Evolutionary conservation across 2,329 filamentous ascomycete genomes (phyloP), one percentile per base, ranked within the genome.

Genomic region (Hymenoscyphus linearis): DNA sequence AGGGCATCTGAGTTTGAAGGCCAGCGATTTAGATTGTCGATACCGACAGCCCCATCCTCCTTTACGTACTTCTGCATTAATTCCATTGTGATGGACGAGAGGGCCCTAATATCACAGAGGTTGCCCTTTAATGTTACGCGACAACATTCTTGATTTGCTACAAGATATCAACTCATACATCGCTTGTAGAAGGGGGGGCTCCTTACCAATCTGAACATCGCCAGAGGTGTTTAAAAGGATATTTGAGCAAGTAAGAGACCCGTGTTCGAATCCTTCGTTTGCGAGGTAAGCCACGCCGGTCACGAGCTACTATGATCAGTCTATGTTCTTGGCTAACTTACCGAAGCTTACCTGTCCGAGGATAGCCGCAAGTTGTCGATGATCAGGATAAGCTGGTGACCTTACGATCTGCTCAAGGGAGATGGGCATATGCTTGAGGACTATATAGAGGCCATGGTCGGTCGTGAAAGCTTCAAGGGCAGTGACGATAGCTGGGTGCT

Each of bases 11-110:
- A 71, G 50, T 68, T 64, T 52, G 59, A 64, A 53, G 63, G 68
- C 73, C 68, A 76, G 59, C 69, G 66, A 58, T 70, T 52, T 50
- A 73, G 40, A 64, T 75, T 64, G 58, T 74, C 67, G 25, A 76
- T 65, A 22, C 73, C 68, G 56, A 74, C 64, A 60, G 64, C 67
- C 44, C 70, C 65, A 63, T 74, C 67, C 40, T 72, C 69, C 65
- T 75, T 75, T 34, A 65, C 55, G 62, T 74, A 74, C 66, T 74
- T 63, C 52, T 63, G 31, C 57, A 64, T 65, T 57, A 67, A 62
- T 54, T 64, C 53, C 54, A 65, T 64, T 34, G 47, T 66, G 40
- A 64, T 62, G 13, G 18, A 59, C 13, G 40, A 18, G 25, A 61
- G 57, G 47, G 44, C 59, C 31, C 60, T 61, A 31, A 58, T 22